Percentiles rank a stretch among this genome's conserved stretches.
Conservation (phyloP, 495 filamentous ascomycete genomes). For the Penicillium robsamsonii region DNA sequence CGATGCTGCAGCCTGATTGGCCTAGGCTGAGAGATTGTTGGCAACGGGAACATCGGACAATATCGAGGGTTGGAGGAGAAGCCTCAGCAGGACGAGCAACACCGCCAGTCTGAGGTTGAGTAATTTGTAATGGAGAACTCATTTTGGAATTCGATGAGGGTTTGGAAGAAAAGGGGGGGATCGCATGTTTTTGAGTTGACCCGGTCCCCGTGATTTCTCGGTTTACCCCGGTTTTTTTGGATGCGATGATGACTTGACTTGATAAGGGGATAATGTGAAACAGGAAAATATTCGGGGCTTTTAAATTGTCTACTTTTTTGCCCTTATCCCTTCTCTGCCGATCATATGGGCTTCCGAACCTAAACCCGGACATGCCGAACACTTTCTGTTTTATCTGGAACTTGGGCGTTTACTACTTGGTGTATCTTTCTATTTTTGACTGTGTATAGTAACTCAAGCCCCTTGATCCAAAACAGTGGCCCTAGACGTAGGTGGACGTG, state of each 20-base stretch:
- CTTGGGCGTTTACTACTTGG: not conserved
- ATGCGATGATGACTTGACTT: not conserved
- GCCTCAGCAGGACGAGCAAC: slow-evolving; percentile 7
- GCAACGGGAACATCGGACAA: slow-evolving; percentile 51
- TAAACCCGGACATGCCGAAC: not conserved
- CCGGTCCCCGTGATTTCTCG: slow-evolving; percentile 1
- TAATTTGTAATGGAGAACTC: slow-evolving; percentile 43
- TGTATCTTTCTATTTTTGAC: too few species aligned
- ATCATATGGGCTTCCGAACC: not conserved
- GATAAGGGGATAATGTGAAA: not conserved
- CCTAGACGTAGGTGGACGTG: not conserved
- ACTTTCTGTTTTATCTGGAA: not conserved
- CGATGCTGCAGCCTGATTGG: slow-evolving; percentile 51
- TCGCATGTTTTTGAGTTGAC: slow-evolving; percentile 7
- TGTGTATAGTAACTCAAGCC: too few species aligned
- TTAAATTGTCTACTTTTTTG: not conserved
- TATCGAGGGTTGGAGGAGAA: slow-evolving; percentile 32
- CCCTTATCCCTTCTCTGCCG: not conserved
- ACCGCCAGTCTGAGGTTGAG: slow-evolving; percentile 9
- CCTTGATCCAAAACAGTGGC: not conserved
- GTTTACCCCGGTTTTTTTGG: not conserved
- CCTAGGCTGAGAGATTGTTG: slow-evolving; percentile 47
- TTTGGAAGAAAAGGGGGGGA: not conserved
- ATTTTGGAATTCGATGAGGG: slow-evolving; percentile 24
- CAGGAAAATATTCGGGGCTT: slow-evolving; percentile 3